Evolutionary conservation across 768 basidiomycete genomes (phyloP).

Genomic region (Termitomyces sp.): DNA sequence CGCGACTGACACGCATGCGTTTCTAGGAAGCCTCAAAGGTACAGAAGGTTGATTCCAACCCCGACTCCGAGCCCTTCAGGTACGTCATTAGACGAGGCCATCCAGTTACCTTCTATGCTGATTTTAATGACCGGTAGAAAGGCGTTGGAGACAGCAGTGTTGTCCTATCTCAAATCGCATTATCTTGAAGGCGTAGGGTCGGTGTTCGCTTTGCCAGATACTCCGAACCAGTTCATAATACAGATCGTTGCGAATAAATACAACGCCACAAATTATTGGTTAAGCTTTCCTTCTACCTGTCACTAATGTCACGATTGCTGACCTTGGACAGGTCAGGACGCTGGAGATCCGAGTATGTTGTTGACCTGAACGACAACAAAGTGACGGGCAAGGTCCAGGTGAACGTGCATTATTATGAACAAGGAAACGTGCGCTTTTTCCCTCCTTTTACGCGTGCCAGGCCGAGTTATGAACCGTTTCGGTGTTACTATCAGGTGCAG

Average conservation of each 20-base stretch:
- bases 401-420: slow-evolving; percentile 96
- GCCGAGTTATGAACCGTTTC: not conserved
- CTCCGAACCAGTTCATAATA: slow-evolving; percentile 48
- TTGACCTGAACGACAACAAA: slow-evolving; percentile 59
- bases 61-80: slow-evolving; percentile 74
- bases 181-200: slow-evolving; percentile 75
- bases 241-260: slow-evolving; percentile 96
- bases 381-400: slow-evolving; percentile 72
- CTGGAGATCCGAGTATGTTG: slow-evolving; percentile 85
- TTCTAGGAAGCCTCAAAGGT: slow-evolving; percentile 74
- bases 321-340: slow-evolving; percentile 71
- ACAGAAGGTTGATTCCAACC: slow-evolving; percentile 52
- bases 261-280: slow-evolving; percentile 93
- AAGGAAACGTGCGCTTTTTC: slow-evolving; percentile 70
- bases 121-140: slow-evolving; percentile 32
- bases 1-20: slow-evolving; percentile 3
- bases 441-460: not conserved
- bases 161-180: slow-evolving; percentile 73
- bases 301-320: not conserved
- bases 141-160: slow-evolving; percentile 62
- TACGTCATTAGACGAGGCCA: slow-evolving; percentile 23
- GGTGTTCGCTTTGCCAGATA: slow-evolving; percentile 53
- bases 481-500: slow-evolving; percentile 64
- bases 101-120: not conserved
- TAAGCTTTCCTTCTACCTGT: slow-evolving; percentile 5